phyloP scores from a whole-genome alignment of 345 rosid genomes.

The Camelina hispida region DNA sequence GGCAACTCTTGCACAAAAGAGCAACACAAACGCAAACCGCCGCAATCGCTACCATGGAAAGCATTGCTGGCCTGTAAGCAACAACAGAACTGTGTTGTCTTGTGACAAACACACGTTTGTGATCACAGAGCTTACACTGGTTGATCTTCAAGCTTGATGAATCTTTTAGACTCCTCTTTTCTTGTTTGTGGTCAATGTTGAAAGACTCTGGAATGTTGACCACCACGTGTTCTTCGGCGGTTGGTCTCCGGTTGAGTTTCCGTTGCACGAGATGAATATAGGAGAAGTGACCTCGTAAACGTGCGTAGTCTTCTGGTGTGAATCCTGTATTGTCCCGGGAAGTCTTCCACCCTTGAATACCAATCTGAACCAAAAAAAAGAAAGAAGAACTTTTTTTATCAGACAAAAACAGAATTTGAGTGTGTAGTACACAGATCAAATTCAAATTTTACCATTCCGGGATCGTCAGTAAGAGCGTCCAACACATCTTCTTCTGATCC shows the following conservation, averaged over 20 bases:
- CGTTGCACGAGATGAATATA: constrained; percentile 22
- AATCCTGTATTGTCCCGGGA: constrained; percentile 12
- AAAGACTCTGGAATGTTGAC: constrained; percentile 15
- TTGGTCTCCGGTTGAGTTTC: not conserved
- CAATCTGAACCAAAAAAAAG: not conserved
- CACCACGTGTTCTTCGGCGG: not conserved
- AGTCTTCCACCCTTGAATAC: constrained; percentile 4
- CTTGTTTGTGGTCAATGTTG: constrained; percentile 12
- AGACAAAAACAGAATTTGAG: not conserved
- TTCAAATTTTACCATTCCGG: constrained; percentile 67
- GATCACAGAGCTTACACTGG: constrained; percentile 9
- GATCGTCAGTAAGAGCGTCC: constrained; percentile 85
- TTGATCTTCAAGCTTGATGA: not conserved
- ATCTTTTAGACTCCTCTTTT: not conserved
- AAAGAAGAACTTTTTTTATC: not conserved
- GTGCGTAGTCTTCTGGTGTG: constrained; percentile 25
- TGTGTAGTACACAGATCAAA: not conserved
- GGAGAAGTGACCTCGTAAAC: constrained; percentile 15
- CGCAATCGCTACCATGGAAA: constrained; percentile 15
- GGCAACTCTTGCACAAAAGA: constrained; percentile 17
- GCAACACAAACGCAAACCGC: constrained; percentile 21
- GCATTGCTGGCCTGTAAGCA: constrained; percentile 20
- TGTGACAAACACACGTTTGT: not conserved
- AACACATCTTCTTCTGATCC: constrained; percentile 87
- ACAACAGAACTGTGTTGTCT: constrained; percentile 1